Evolutionary conservation across 225 moss, liverwort and hornwort species (phyloP).

Genomic region (Bryoerythrophyllum caledonicum): DNA sequence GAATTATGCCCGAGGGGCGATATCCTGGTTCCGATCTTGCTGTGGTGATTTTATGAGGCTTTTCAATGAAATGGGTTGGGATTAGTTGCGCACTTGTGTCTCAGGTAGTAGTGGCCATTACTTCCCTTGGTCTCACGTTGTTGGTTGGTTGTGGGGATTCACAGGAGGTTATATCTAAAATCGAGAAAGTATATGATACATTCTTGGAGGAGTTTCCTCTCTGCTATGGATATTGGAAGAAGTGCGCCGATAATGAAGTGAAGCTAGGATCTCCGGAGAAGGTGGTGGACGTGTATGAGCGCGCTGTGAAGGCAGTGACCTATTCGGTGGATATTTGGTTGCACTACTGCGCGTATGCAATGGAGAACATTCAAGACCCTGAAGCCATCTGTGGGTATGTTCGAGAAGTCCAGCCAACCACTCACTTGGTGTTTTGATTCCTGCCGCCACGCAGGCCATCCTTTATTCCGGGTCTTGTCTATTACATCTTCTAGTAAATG

Average conservation of each 20-base stretch:
- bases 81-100: not conserved
- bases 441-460: slow-evolving; percentile 72
- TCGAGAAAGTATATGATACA: slow-evolving; percentile 74
- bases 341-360: slow-evolving; percentile 86
- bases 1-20: not conserved
- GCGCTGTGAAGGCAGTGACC: slow-evolving; percentile 93
- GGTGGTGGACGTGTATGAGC: slow-evolving; percentile 91
- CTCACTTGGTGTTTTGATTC: slow-evolving; percentile 83
- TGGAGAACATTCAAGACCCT: slow-evolving; percentile 92
- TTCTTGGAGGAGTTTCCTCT: slow-evolving; percentile 96
- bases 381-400: slow-evolving; percentile 95
- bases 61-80: not conserved
- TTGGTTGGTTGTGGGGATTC: not conserved
- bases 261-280: slow-evolving; percentile 73
- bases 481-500: slow-evolving; percentile 59
- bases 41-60: not conserved
- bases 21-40: not conserved
- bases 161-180: slow-evolving; percentile 72
- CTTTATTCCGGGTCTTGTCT: slow-evolving; percentile 75
- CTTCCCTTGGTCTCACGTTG: not conserved
- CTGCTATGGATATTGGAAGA: slow-evolving; percentile 99
- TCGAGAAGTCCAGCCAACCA: slow-evolving; percentile 46
- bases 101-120: not conserved
- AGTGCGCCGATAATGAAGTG: slow-evolving; percentile 91
- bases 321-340: slow-evolving; percentile 99